These are phyloP conservation scores for Fusarium sp. DNA, from an alignment of 2,329 filamentous ascomycete species.

Conservation along the genomic window DNA sequence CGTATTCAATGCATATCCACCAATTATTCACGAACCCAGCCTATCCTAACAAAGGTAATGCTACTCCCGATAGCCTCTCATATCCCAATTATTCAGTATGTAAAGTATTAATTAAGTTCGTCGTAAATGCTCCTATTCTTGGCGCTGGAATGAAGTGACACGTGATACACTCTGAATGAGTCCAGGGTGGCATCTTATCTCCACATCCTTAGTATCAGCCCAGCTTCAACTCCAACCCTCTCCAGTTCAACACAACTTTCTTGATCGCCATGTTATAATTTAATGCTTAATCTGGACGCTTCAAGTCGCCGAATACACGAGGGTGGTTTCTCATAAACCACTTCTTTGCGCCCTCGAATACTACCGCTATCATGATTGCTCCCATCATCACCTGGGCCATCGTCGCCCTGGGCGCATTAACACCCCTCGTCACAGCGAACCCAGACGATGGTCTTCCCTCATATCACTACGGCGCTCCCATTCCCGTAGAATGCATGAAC, in stretches of 20 bases:
- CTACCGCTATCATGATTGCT: constrained; percentile 33
- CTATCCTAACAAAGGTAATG: neutral
- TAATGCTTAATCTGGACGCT: constrained; percentile 20
- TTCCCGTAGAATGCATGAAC: constrained; percentile 80
- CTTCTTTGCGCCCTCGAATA: constrained; percentile 2
- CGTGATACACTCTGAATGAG: constrained; percentile 38
- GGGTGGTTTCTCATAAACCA: constrained; percentile 3
- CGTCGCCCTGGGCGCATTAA: constrained; percentile 44
- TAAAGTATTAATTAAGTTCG: neutral
- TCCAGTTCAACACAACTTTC: neutral
- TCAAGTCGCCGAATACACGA: constrained; percentile 15
- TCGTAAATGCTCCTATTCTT: neutral
- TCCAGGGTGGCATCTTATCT: constrained; percentile 47
- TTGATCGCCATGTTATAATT: constrained; percentile 38
- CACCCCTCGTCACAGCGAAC: constrained; percentile 46
- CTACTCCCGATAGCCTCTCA: neutral
- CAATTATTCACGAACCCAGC: neutral
- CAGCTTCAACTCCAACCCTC: constrained; percentile 10
- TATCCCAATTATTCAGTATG: neutral
- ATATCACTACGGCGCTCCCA: constrained; percentile 74
- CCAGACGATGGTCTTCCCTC: constrained; percentile 65
- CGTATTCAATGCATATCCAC: neutral
- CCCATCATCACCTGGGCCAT: constrained; percentile 29
- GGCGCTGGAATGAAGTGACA: constrained; percentile 22
- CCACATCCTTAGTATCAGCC: constrained; percentile 25